Evolutionary conservation across 1,284 basidiomycete genomes (phyloP).

Genomic region (Ganoderma meredithae): DNA sequence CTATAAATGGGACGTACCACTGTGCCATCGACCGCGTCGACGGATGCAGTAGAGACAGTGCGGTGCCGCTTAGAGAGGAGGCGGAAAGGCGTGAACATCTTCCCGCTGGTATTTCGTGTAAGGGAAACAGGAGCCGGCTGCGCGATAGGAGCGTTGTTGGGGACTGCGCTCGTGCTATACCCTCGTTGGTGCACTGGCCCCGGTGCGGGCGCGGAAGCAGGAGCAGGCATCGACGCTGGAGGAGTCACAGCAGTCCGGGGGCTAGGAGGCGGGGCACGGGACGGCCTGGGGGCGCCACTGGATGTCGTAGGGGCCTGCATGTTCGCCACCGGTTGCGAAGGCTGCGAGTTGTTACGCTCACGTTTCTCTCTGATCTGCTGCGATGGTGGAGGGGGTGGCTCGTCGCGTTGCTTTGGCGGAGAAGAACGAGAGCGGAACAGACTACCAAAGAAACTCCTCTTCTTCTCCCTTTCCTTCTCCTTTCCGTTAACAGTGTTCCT

Average conservation of each 20-base stretch:
- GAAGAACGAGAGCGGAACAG: conserved; percentile 48
- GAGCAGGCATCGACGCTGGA: conserved; percentile 10
- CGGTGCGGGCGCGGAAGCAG: conserved; percentile 14
- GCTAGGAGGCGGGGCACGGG: neutral
- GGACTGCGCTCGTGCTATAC: conserved; percentile 14
- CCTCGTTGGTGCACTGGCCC: conserved; percentile 20
- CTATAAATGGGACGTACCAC: conserved; percentile 56
- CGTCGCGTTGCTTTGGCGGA: conserved; percentile 40
- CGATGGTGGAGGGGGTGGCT: conserved; percentile 33
- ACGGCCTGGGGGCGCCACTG: conserved; percentile 12
- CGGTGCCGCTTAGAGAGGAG: conserved; percentile 67
- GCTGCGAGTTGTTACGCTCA: conserved; percentile 39
- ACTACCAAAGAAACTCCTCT: conserved; percentile 44
- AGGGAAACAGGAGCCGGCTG: conserved; percentile 40
- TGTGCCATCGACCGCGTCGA: conserved; percentile 79
- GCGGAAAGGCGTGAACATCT: conserved; percentile 67
- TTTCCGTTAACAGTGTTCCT: conserved; percentile 35
- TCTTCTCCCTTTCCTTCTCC: conserved; percentile 43
- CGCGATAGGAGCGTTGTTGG: conserved; percentile 22
- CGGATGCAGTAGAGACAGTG: conserved; percentile 74
- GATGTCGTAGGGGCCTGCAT: conserved; percentile 4
- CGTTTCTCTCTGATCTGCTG: conserved; percentile 32
- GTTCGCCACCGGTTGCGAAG: conserved; percentile 28
- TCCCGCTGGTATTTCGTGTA: conserved; percentile 49
- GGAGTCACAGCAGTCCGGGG: conserved; percentile 28